These are phyloP conservation scores for Phytomonas serpens DNA, from an alignment of 208 protist genomes.

Conservation along the genomic window DNA sequence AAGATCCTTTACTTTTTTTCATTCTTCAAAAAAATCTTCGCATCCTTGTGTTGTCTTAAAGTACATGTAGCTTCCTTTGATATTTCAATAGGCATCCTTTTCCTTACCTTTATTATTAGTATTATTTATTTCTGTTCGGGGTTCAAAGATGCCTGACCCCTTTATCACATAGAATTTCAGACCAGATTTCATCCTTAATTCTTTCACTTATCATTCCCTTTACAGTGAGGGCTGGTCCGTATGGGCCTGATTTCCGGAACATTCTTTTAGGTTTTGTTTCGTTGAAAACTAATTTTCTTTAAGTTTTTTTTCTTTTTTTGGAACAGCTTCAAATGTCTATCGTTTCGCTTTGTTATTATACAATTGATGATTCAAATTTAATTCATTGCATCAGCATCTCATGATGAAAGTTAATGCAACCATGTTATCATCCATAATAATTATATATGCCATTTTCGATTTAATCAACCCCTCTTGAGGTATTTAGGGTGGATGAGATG, in stretches of 20 bases:
- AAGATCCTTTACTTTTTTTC: neutral
- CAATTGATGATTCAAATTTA: neutral
- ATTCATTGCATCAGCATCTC: neutral
- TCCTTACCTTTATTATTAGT: neutral
- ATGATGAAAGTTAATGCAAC: neutral
- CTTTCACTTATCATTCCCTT: neutral
- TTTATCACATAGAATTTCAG: neutral
- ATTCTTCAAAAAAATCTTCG: neutral
- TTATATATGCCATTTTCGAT: neutral
- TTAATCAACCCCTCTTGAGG: constrained; percentile 1
- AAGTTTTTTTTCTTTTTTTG: neutral
- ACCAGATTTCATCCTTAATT: neutral
- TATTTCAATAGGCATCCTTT: neutral
- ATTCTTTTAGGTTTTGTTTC: neutral
- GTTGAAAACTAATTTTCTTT: neutral
- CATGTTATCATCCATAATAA: neutral
- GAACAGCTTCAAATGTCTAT: neutral
- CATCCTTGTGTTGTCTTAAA: neutral
- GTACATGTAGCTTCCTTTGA: neutral
- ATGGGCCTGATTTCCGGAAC: neutral
- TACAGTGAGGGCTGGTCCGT: neutral
- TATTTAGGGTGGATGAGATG: neutral
- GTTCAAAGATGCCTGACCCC: neutral
- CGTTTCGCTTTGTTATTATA: constrained; percentile 4
- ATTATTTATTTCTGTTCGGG: neutral